Conservation (phyloP, 106 monocot species). For the Acorus gramineus region DNA sequence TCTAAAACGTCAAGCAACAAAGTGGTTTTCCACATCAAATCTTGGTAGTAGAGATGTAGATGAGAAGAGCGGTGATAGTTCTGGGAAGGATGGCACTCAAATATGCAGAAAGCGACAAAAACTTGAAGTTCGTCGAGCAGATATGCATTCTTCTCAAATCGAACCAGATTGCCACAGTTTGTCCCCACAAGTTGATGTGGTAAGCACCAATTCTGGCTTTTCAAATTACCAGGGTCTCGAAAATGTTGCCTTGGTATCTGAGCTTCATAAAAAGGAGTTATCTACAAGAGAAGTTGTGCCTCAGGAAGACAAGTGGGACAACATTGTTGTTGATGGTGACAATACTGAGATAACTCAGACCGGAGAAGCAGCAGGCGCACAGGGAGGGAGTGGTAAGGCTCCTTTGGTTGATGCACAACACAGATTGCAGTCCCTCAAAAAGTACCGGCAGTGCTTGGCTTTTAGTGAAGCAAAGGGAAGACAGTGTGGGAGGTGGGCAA, state of each 20-base stretch:
- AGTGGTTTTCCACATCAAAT: constrained; percentile 39
- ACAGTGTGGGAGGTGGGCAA: constrained; percentile 94
- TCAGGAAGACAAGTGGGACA: constrained; percentile 5
- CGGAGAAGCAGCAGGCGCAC: neutral
- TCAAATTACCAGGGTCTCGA: constrained; percentile 6
- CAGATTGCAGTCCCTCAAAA: constrained; percentile 9
- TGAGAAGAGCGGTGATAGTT: constrained; percentile 16
- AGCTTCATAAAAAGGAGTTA: constrained; percentile 14
- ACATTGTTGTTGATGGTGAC: constrained; percentile 3
- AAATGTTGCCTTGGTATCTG: constrained; percentile 6
- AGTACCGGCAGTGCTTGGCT: constrained; percentile 55
- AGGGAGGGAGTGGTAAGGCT: constrained; percentile 3
- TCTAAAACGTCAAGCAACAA: constrained; percentile 85
- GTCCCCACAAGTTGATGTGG: constrained; percentile 1
- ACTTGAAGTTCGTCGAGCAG: constrained; percentile 44
- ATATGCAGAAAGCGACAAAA: constrained; percentile 57
- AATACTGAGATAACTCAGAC: neutral
- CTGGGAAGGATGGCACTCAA: constrained; percentile 20
- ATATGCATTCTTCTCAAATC: constrained; percentile 25
- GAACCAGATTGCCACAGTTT: constrained; percentile 7
- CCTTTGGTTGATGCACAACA: constrained; percentile 3
- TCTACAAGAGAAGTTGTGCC: constrained; percentile 3
- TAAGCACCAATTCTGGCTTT: constrained; percentile 10
- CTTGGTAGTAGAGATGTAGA: constrained; percentile 18
- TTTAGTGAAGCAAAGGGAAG: constrained; percentile 82